These are phyloP conservation scores for Lepidium aucheri DNA, from an alignment of 345 rosid species.

Conservation along the genomic window DNA sequence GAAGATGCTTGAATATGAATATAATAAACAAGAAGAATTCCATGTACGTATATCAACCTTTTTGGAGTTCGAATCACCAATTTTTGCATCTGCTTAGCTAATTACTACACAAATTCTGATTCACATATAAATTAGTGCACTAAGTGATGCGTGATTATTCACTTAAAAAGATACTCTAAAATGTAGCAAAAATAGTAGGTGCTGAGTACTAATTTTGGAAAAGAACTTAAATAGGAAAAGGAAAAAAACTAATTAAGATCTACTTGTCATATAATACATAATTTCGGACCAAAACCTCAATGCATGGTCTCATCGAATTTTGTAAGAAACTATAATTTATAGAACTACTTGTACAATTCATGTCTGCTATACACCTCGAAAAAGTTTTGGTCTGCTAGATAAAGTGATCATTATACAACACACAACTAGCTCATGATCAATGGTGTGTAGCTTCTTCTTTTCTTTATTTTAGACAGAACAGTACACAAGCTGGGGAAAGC, in stretches of 20 bases:
- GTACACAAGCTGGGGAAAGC: constrained; percentile 14
- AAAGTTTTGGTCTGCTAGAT: constrained; percentile 21
- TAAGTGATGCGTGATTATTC: constrained; percentile 4
- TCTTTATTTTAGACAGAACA: background rate
- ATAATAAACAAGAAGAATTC: background rate
- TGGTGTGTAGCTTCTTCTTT: constrained; percentile 4
- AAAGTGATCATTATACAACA: constrained; percentile 15
- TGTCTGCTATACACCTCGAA: constrained; percentile 22
- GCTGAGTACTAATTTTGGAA: background rate
- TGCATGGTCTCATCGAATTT: constrained; percentile 13
- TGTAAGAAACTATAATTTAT: constrained; percentile 18
- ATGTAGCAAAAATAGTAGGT: constrained; percentile 8
- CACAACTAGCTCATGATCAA: background rate
- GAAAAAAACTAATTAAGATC: constrained; percentile 9
- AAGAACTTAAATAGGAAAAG: background rate
- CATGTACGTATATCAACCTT: background rate
- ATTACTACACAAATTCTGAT: background rate
- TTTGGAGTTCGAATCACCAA: background rate
- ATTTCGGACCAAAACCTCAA: constrained; percentile 17
- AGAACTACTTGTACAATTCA: constrained; percentile 5
- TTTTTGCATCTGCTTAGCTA: constrained; percentile 4
- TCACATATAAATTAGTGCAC: background rate
- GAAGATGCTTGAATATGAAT: background rate
- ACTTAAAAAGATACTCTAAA: constrained; percentile 6
- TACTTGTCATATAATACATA: constrained; percentile 17